Conservation (phyloP, 2,329 filamentous ascomycete species). For the Septoria linicola region DNA sequence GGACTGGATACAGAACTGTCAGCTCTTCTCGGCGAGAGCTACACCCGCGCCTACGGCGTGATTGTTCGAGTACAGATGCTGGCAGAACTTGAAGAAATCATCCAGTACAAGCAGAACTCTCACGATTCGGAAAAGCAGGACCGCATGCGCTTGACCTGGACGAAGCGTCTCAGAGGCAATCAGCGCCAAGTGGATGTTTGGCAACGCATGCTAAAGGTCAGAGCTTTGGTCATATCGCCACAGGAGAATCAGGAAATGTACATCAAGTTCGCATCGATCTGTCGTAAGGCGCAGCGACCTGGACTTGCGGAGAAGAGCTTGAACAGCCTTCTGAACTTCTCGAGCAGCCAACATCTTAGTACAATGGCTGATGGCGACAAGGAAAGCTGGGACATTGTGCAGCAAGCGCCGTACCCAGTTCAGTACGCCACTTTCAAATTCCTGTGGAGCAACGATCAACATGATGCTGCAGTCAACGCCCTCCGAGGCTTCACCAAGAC, state of each 20-base stretch:
- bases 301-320: slow-evolving; percentile 94
- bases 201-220: slow-evolving; percentile 95
- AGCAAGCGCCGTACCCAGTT: slow-evolving; percentile 69
- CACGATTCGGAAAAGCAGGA: slow-evolving; percentile 80
- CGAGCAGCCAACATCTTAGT: slow-evolving; percentile 53
- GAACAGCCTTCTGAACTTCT: slow-evolving; percentile 75
- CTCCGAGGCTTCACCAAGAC: slow-evolving; percentile 62
- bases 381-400: slow-evolving; percentile 29
- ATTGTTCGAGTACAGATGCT: slow-evolving; percentile 99
- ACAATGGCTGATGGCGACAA: slow-evolving; percentile 27
- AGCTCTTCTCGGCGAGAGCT: slow-evolving; percentile 95
- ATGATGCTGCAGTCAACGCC: slow-evolving; percentile 60
- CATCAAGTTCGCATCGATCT: slow-evolving; percentile 98
- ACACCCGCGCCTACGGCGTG: slow-evolving; percentile 96
- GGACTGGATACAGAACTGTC: slow-evolving; percentile 94
- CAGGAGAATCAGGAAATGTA: slow-evolving; percentile 97
- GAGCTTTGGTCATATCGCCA: slow-evolving; percentile 86
- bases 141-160: slow-evolving; percentile 92
- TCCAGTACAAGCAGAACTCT: slow-evolving; percentile 88
- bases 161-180: slow-evolving; percentile 88
- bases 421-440: slow-evolving; percentile 97
- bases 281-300: slow-evolving; percentile 91
- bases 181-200: slow-evolving; percentile 97
- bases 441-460: slow-evolving; percentile 80
- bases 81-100: slow-evolving; percentile 95